These are phyloP conservation scores for Saitozyma sp. DNA, from an alignment of 768 basidiomycete species.

Conservation along the genomic window DNA sequence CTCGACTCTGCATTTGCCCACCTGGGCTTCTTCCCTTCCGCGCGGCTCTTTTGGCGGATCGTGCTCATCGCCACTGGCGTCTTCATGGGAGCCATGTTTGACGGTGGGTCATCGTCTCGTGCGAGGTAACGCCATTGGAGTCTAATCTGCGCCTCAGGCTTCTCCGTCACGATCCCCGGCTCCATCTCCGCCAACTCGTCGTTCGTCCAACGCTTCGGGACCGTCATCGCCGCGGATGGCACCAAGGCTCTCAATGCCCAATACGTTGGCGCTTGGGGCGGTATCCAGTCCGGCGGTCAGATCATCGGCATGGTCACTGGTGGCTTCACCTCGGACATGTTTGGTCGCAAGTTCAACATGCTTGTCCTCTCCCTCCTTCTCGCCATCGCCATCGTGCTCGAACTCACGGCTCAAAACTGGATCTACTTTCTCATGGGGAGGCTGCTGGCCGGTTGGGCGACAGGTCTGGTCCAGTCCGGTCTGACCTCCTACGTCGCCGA, in stretches of 20 bases:
- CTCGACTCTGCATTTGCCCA: too few relatives aligned
- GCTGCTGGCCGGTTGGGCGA: background rate
- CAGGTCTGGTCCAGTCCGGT: conserved; percentile 1
- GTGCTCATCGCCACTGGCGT: too few relatives aligned
- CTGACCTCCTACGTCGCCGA: conserved; percentile 10
- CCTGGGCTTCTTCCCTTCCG: too few relatives aligned
- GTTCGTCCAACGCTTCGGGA: background rate
- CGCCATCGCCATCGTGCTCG: background rate
- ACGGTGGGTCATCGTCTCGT: too few relatives aligned
- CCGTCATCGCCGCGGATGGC: too few relatives aligned
- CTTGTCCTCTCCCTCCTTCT: conserved; percentile 4
- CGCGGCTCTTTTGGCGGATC: too few relatives aligned
- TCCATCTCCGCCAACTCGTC: background rate
- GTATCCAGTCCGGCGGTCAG: conserved; percentile 2
- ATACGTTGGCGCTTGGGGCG: conserved; percentile 4
- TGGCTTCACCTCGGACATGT: background rate
- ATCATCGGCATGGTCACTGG: background rate
- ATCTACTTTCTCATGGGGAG: conserved; percentile 5
- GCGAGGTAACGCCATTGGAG: too few relatives aligned
- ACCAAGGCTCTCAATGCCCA: conserved; percentile 2
- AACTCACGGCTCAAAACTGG: conserved; percentile 8
- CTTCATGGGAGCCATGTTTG: too few relatives aligned
- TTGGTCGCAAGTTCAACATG: conserved; percentile 4
- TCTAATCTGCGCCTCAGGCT: too few relatives aligned
- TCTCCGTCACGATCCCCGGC: background rate